These are phyloP conservation scores for Thielaviopsis euricoi DNA, from an alignment of 2,329 filamentous ascomycete species.

Conservation along the genomic window DNA sequence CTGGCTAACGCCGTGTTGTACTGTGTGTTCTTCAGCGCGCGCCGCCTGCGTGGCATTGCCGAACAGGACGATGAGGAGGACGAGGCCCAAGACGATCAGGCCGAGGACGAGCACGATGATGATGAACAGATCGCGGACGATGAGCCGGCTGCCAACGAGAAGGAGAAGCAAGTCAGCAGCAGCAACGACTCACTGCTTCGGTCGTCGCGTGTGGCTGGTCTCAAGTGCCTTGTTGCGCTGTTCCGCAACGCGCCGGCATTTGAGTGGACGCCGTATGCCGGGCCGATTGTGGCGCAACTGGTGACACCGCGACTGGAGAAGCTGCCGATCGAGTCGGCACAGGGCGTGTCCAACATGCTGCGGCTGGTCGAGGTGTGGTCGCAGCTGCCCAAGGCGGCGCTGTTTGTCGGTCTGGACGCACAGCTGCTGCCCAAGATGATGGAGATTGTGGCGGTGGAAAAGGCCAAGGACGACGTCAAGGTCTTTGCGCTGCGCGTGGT, in stretches of 20 bases:
- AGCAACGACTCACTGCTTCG: constrained; percentile 43
- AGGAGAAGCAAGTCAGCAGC: too few species aligned
- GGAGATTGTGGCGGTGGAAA: constrained; percentile 53
- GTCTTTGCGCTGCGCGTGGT: constrained; percentile 65
- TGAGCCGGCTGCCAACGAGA: too few species aligned
- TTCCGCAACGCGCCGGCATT: constrained; percentile 57
- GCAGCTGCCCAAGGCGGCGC: constrained; percentile 43
- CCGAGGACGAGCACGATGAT: constrained; percentile 24
- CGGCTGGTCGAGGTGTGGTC: constrained; percentile 73
- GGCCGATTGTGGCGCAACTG: constrained; percentile 55
- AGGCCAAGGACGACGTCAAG: constrained; percentile 75
- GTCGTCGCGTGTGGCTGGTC: constrained; percentile 50
- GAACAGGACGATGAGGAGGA: constrained; percentile 18
- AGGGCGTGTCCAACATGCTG: constrained; percentile 71
- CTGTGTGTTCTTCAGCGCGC: constrained; percentile 57
- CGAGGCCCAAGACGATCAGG: constrained; percentile 19
- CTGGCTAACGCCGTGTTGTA: constrained; percentile 67
- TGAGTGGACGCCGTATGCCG: constrained; percentile 56
- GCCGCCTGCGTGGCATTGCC: constrained; percentile 29
- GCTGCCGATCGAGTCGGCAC: constrained; percentile 70
- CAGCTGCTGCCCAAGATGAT: constrained; percentile 56
- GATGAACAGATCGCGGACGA: too few species aligned
- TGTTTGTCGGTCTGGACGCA: constrained; percentile 46
- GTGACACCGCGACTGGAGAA: constrained; percentile 63
- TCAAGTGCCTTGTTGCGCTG: constrained; percentile 67